Evolutionary conservation across 352 stramenopile species (phyloP), one percentile per base, ranked within the genome.

Genomic region (Phytophthora citricola): DNA sequence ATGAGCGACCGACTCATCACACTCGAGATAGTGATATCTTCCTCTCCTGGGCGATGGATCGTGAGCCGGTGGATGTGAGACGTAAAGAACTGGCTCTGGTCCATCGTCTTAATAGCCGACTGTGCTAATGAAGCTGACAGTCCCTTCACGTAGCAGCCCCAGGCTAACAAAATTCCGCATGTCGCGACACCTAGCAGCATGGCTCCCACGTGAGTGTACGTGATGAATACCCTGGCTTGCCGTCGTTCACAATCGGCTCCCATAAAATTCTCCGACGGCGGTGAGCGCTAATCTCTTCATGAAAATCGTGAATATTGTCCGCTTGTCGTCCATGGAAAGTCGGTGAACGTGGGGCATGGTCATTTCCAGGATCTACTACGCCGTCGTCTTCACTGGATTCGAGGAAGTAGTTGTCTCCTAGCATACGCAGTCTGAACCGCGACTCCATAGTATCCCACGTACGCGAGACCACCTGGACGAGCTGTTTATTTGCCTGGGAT

Each of bases 171-270:
- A 5, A 88, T 62, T 10, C 71, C 61, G 44, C 68, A 84, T 2
- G 66, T 79, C 3, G 85, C 63, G 26, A 81, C 66, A 32, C 71
- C 68, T 22, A 78, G 58, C 9, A 89, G 45, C 83, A 92, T 89
- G 5, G 79, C 81, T 11, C 79, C 81, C 24, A 87, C 78, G 53
- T 92, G 83, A 39, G 87, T 89, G 48, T 91, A 92, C 17, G 87
- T 89, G 63, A 94, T 92, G 57, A 94, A 92, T 40, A 94, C 81
- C 26, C 87, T 51, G 64, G 71, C 53, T 93, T 89, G 34, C 87
- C 84, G 29, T 89, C 79, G 46, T 87, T 91, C 31, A 83, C 82
- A 47, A 94, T 91, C 11, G 80, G 71, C 36, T 92, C 78, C 85
- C 85, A 93, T 38, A 90, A 86, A 6, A 88, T 70, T 26, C 57